phyloP scores from a whole-genome alignment of 2,329 filamentous ascomycete genomes.

The Graphiopsis chlorocephala region DNA sequence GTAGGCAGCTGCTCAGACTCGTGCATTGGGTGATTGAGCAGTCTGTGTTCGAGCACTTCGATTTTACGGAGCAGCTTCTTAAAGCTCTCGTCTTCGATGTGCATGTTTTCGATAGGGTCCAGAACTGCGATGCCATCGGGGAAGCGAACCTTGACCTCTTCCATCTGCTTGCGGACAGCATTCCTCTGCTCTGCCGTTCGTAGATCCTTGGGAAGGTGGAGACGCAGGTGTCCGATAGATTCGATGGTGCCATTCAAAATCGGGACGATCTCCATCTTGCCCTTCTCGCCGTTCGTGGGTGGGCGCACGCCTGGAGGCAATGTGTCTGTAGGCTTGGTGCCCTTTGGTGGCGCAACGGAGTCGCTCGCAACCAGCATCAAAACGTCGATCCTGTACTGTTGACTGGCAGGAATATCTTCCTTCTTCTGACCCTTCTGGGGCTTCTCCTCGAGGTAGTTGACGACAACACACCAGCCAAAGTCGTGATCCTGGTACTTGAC shows the following conservation, averaged over 20 bases:
- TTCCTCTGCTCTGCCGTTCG: constrained; percentile 66
- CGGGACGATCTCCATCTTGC: constrained; percentile 78
- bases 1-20: constrained; percentile 80
- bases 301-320: constrained; percentile 62
- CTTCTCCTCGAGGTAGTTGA: constrained; percentile 64
- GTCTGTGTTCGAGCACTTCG: constrained; percentile 86
- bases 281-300: constrained; percentile 60
- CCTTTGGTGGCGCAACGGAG: constrained; percentile 45
- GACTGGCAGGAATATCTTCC: constrained; percentile 68
- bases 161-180: constrained; percentile 63
- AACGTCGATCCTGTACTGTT: constrained; percentile 80
- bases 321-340: constrained; percentile 45
- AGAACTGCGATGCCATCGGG: constrained; percentile 86
- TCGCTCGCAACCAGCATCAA: constrained; percentile 63
- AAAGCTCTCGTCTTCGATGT: constrained; percentile 86
- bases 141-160: constrained; percentile 82
- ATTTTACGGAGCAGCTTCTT: constrained; percentile 92
- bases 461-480: constrained; percentile 91
- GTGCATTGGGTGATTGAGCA: constrained; percentile 86
- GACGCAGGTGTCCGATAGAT: constrained; percentile 75
- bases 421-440: constrained; percentile 63
- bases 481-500: constrained; percentile 77
- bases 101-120: constrained; percentile 95
- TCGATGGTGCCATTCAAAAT: constrained; percentile 83
- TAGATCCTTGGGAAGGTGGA: constrained; percentile 79